These are phyloP conservation scores for Omphalea diandra DNA, from an alignment of 441 rosid genomes.

Conservation along the genomic window DNA sequence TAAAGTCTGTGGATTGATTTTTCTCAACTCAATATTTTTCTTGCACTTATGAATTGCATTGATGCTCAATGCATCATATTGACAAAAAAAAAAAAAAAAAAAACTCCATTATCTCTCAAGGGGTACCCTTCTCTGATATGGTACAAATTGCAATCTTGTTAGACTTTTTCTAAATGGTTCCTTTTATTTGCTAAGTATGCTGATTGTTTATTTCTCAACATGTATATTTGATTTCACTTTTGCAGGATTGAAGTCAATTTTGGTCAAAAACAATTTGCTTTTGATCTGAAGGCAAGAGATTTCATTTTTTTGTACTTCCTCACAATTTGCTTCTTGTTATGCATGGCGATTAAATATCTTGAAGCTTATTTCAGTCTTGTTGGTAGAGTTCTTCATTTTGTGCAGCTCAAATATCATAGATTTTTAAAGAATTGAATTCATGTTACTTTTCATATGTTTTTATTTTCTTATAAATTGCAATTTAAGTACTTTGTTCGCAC, in stretches of 20 bases:
- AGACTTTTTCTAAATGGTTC: neutral
- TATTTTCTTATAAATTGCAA: neutral
- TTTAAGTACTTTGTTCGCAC: neutral
- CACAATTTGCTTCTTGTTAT: neutral
- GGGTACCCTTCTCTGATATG: neutral
- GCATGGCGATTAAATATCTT: neutral
- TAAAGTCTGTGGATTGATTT: neutral
- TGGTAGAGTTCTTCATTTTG: neutral
- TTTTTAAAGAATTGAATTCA: neutral
- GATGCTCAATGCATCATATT: neutral
- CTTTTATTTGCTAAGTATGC: constrained; percentile 8
- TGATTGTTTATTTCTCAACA: no score
- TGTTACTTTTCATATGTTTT: neutral
- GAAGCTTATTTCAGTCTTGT: constrained; percentile 8
- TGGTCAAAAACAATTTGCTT: constrained; percentile 69
- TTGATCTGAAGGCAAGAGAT: constrained; percentile 70
- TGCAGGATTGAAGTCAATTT: constrained; percentile 90
- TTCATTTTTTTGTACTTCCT: neutral
- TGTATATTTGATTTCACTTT: constrained; percentile 22
- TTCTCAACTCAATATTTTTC: neutral
- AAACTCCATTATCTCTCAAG: neutral
- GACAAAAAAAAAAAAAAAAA: no score
- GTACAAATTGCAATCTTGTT: neutral
- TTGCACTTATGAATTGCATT: neutral
- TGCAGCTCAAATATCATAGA: neutral